Percentiles rank a stretch among this genome's conserved stretches.
Conservation (phyloP, 2,329 filamentous ascomycete genomes). For the Sphaceloma murrayae region DNA sequence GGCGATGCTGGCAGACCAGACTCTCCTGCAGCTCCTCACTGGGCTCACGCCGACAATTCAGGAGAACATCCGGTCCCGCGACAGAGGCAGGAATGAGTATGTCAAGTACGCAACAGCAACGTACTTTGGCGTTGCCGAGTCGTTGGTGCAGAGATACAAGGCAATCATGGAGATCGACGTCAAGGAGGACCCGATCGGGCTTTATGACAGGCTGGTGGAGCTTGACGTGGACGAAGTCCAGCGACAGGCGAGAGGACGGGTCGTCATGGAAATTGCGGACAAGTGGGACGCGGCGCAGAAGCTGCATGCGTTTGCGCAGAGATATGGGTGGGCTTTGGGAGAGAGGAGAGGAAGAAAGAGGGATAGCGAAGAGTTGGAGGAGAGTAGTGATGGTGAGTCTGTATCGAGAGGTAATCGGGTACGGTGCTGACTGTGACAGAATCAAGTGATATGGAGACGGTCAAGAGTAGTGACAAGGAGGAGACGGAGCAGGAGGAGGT, state of each 20-base stretch:
- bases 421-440: not conserved
- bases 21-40: not conserved
- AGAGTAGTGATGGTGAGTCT: not conserved
- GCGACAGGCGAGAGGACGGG: too few species aligned
- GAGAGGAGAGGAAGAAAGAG: not conserved
- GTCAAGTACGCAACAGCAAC: constrained; percentile 4
- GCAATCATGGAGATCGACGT: not conserved
- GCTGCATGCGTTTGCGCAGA: not conserved
- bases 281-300: not conserved
- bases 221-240: not conserved
- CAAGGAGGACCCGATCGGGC: not conserved
- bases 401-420: not conserved
- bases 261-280: too few species aligned
- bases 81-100: not conserved
- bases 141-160: not conserved
- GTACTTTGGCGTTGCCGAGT: not conserved
- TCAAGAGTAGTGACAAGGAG: too few species aligned
- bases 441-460: too few species aligned
- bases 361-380: not conserved
- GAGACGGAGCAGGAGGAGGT: too few species aligned
- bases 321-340: not conserved
- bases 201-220: not conserved
- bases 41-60: not conserved
- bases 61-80: constrained; percentile 3
- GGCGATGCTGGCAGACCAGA: too few species aligned